Base-by-base conservation (phyloP, 176 grass and related monocot genomes). In the Puya raimondii region DNA sequence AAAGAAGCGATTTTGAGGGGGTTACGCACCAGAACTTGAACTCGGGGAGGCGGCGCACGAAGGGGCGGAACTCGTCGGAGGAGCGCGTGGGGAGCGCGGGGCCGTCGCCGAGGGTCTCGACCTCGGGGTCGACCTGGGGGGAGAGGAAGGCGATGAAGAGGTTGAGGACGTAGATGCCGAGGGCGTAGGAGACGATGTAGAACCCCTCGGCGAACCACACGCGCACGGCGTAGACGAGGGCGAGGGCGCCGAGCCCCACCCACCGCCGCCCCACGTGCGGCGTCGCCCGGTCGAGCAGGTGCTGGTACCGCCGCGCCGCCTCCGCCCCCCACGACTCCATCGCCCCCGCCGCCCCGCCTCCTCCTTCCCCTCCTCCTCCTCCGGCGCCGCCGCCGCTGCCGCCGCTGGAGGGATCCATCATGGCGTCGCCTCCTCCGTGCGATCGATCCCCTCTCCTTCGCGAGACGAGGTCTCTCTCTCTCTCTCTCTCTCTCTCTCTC, bases 141-240 rank as follows among this genome's bases (percentile, higher is more conserved):
- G 90, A 94, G 10, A 94, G 86, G 73, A 94, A 94, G 71, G 74
- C 80, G 73, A 94, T 88, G 64, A 89, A 80, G 65, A 88, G 85
- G 48, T 85, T 85, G 54, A 92, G 90, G 50, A 80, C 47, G 77
- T 85, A 92, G 80, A 94, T 94, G 5, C 86, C 90, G 51, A 94
- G 84, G 52, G 80, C 86, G 70, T 94, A 94, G 59, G 90, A 85
- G 26, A 94, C 86, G 74, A 94, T 84, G 50, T 89, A 94, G 70
- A 82, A 94, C 10, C 90, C 90, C 63, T 88, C 64, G 27, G 64
- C 70, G 22, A 94, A 64, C 90, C 86, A 94, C 17, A 81, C 83
- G 65, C 90, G 90, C 69, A 94, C 26, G 21, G 84, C 72, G 68
- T 94, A 94, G 63, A 74, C 16, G 21, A 72, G 21, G 54, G 51